Base-by-base conservation (phyloP, 148 eudicot species). In the Chenopodium berlandieri region DNA sequence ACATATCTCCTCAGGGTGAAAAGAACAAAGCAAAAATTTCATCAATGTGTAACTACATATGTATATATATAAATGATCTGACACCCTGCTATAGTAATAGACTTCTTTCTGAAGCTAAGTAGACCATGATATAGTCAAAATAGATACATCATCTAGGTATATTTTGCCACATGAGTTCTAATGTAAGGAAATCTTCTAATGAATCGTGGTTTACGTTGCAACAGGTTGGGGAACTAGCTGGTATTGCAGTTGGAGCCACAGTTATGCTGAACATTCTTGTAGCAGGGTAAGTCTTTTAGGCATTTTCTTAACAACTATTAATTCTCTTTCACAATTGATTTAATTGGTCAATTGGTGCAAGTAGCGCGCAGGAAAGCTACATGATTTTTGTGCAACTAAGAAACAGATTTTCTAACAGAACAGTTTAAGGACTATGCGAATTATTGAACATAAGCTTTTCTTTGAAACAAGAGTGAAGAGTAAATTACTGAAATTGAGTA, bases 201-300 rank as follows among this genome's bases (percentile, higher is more conserved):
- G 66, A 78, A 37, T 62, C 79, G 64, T 75, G 68, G 34, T 13
- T 56, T 80, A 17, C 9, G 37, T 83, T 80, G 77, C 30, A 14
- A 85, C 88, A 94, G 98, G 97, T 96, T 17, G 99, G 99, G 54
- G 99, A 96, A 82, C 84, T 96, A 71, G 99, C 99, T 3, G 99
- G 99, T 73, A 92, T 96, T 77, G 98, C 99, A 71, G 98, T 96
- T 73, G 99, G 99, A 81, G 99, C 99, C 74, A 90, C 97, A 9
- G 99, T 96, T 63, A 91, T 96, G 95, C 90, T 94, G 22, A 94
- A 94, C 80, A 93, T 94, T 62, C 94, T 94, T 34, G 90, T 94
- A 71, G 98, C 98, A 23, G 98, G 98, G 98, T 94, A 64, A 87
- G 97, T 88, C 63, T 31, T 75, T 19, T 14, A 68, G 65, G 64